Evolutionary conservation across 1,284 basidiomycete genomes (phyloP), one percentile per base, ranked within the genome.

Genomic region (Cerioporus squamosus): DNA sequence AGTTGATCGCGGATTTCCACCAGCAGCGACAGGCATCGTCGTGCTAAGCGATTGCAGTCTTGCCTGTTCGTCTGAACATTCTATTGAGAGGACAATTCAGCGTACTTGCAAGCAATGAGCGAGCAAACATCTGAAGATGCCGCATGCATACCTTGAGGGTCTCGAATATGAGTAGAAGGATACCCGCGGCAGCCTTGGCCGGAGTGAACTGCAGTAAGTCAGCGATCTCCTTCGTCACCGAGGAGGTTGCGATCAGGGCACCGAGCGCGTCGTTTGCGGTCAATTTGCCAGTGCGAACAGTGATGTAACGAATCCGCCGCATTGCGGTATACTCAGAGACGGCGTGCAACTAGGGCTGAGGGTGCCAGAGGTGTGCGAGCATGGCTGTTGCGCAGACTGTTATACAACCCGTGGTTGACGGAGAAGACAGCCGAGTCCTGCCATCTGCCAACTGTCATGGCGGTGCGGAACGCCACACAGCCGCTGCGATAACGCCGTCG

Each of bases 1-100:
- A 84, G 83, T 36, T 79, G 79, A 47, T 74, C 72, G 17, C 77
- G 75, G 40, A 84, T 75, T 49, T 81, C 76, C 14, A 77, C 61
- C 31, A 84, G 62, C 44, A 84, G 72, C 22, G 75, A 73, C 17
- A 80, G 73, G 15, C 80, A 79, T 18, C 81, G 73, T 44, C 73
- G 70, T 4, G 80, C 81, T 9, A 84, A 70, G 51, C 75, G 68
- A 49, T 75, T 66, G 53, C 82, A 84, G 1, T 74, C 73, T 3
- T 69, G 68, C 60, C 75, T 77, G 51, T 83, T 83, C 2, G 59
- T 61, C 29, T 70, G 67, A 10, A 72, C 57, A 36, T 65, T 55
- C 71, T 72, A 49, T 9, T 29, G 20, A 24, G 24, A 51, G 38
- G 29, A 44, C 40, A 26, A 9, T 24, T 3, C 23, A 22, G 4